phyloP scores from a whole-genome alignment of 2,329 filamentous ascomycete species.

The Pestalotiopsis sp. region DNA sequence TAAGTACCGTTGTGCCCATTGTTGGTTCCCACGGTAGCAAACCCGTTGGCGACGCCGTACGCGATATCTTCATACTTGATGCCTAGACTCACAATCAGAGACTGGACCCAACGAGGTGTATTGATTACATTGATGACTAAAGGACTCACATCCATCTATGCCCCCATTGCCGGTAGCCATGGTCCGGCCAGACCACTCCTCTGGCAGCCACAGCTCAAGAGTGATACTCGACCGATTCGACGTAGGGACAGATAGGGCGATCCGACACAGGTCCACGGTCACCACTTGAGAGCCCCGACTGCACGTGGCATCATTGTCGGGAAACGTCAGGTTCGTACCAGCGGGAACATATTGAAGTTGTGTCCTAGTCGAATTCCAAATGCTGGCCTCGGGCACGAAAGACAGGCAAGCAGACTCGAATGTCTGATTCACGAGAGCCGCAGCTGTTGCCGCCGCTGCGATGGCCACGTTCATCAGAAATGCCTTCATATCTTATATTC shows the following conservation, averaged over 20 bases:
- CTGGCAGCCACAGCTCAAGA: conserved; percentile 49
- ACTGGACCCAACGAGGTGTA: not conserved
- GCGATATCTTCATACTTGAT: conserved; percentile 45
- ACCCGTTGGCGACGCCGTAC: conserved; percentile 42
- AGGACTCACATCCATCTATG: conserved; percentile 38
- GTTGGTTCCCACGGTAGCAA: conserved; percentile 48
- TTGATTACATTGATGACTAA: no score
- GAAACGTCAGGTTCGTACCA: conserved; percentile 18
- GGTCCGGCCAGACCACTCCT: conserved; percentile 45
- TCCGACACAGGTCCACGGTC: conserved; percentile 27
- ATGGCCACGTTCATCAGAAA: not conserved
- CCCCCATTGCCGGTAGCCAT: conserved; percentile 51
- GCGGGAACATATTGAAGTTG: conserved; percentile 19
- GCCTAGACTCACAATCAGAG: conserved; percentile 22
- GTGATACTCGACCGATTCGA: conserved; percentile 42
- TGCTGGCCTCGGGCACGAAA: conserved; percentile 14
- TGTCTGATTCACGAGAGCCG: not conserved
- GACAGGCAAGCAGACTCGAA: conserved; percentile 17
- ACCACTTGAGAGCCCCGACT: conserved; percentile 16
- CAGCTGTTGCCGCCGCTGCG: not conserved
- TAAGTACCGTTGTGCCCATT: conserved; percentile 49
- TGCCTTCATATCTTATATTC: not conserved
- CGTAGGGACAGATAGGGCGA: conserved; percentile 27
- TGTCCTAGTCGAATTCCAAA: conserved; percentile 17
- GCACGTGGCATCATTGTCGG: conserved; percentile 23